Percentiles rank a stretch among this genome's conserved stretches.
Conservation (phyloP, 1,284 basidiomycete species). For the Leccinum pachyderme region DNA sequence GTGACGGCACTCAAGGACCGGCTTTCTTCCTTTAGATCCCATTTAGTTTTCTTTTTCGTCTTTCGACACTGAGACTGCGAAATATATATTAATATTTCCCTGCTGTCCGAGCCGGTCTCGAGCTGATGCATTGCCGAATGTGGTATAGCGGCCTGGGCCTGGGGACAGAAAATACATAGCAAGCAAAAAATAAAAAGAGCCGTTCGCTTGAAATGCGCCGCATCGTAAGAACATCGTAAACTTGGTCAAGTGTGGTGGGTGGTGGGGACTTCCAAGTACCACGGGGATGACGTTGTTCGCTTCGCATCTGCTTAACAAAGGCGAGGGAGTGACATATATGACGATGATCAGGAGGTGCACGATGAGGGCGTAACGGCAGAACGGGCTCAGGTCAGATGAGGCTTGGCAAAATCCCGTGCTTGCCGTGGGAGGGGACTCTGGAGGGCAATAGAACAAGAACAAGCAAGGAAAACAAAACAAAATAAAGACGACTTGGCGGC, state of each 20-base stretch:
- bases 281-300: not conserved
- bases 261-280: not conserved
- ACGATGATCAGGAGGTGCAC: conserved; percentile 12
- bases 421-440: conserved; percentile 22
- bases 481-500: not conserved
- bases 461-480: not conserved
- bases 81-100: not conserved
- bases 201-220: not conserved
- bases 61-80: not conserved
- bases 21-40: not conserved
- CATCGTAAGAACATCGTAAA: not conserved
- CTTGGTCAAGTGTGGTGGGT: not conserved
- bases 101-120: not conserved
- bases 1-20: not conserved
- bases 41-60: not conserved
- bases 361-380: conserved; percentile 3
- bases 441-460: not conserved
- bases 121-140: not conserved
- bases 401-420: conserved; percentile 17
- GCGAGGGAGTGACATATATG: not conserved
- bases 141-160: not conserved
- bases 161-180: not conserved
- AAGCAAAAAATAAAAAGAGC: not conserved
- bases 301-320: not conserved
- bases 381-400: not conserved